Base-by-base conservation (phyloP, 1,139 yeast species). In the Petasospora rhodanensis region DNA sequence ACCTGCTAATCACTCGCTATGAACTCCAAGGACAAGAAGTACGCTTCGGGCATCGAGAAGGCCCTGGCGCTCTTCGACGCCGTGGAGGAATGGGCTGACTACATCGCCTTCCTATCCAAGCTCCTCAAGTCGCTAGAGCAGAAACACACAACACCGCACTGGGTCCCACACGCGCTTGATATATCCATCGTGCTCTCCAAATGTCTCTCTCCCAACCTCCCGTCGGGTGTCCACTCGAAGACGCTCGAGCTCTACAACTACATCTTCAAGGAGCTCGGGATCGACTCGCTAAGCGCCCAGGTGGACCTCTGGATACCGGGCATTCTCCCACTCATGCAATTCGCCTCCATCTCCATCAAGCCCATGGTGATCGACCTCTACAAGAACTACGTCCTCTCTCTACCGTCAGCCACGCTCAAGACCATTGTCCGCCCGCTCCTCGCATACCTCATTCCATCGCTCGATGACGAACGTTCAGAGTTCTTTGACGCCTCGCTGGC, bases 1-100 rank as follows among this genome's bases (percentile, higher is more conserved):
- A n/a, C n/a, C n/a, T n/a, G n/a, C n/a, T n/a, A n/a, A n/a, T n/a
- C 12, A 38, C 9, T 35, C 75, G 18, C 29, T 9, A 41, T 49
- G 49, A 66, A 62, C 23, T 56, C 86, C 3, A 80, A 76, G 49
- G 87, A 82, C 53, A 81, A 76, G 57, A 76, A 83, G 43, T 82
- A 79, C 52, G 62, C 67, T 17, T 69, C 76, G 19, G 75, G 68
- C 42, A 73, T 87, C 6, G 95, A 84, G 39, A 76, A 80, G 43
- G 87, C 93, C 0, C 62, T 91, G 18, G 66, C 73, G 7, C 66
- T 78, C n/a, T 91, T 91, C 62, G 96, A 85, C 36, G 59, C 78
- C n/a, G 79, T 87, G 2, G 82, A 79, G 26, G 97, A 89, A 63
- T 91, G 98, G 98, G 97, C 98, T n/a, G 98, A 91, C 55, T 87